Conservation (phyloP, 139 green algal genomes). For the Micromonas pusilla region DNA sequence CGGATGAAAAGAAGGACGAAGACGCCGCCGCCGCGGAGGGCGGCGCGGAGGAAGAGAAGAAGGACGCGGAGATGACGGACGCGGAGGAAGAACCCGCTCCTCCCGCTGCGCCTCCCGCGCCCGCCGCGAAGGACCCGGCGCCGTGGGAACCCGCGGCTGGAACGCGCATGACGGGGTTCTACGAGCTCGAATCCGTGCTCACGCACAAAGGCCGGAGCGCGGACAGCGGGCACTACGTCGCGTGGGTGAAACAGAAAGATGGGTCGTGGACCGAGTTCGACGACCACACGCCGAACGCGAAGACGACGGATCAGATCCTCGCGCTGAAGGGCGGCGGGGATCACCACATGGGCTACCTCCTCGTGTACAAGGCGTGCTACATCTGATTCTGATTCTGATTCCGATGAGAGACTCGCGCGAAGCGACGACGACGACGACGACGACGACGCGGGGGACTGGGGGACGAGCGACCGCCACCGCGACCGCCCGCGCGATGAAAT, state of each 20-base stretch:
- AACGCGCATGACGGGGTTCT: conserved; percentile 60
- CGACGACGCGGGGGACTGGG: no score
- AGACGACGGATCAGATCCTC: conserved; percentile 79
- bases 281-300: conserved; percentile 61
- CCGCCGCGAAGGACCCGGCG: conserved; percentile 58
- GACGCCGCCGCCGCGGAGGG: conserved; percentile 26
- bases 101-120: conserved; percentile 19
- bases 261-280: conserved; percentile 92
- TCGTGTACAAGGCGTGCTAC: conserved; percentile 60
- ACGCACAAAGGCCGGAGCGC: conserved; percentile 96
- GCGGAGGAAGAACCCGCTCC: conserved; percentile 1
- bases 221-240: conserved; percentile 93
- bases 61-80: conserved; percentile 5
- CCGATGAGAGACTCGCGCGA: no score
- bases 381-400: no score
- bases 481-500: no score
- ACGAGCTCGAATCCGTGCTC: conserved; percentile 82
- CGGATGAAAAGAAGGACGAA: no score
- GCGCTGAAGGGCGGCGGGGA: conserved; percentile 82
- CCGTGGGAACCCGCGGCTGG: conserved; percentile 23
- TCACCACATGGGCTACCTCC: conserved; percentile 96
- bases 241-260: conserved; percentile 70
- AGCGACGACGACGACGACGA: not conserved
- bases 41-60: conserved; percentile 22
- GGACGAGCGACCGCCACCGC: no score